Evolutionary conservation across 1,139 yeast genomes (phyloP), one percentile per base, ranked within the genome.

Genomic region (Saccharomyces pastorianus): DNA sequence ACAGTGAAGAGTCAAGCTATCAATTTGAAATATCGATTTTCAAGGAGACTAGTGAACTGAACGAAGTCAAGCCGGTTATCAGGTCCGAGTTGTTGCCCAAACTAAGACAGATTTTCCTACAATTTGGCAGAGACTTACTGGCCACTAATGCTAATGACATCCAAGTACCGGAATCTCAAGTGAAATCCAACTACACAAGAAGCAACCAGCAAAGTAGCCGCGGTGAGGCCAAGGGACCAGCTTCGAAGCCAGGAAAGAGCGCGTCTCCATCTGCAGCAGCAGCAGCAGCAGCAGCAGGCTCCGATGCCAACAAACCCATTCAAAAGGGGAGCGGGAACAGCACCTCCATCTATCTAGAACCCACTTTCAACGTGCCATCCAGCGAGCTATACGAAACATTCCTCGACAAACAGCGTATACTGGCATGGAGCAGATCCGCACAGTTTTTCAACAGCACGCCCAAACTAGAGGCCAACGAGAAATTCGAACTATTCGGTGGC

Each of bases 401-500:
- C 51, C 69, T 87, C 49, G 90, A 88, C 61, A 86, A 85, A 44
- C 81, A 82, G 51, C 78, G 96, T 61, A 84, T 93, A 17, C 81
- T 84, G 8, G 95, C 95, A 1, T 93, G 98, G 98, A 78, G 96
- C 1, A 82, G 97, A 56, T 83, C 96, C 0, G 76, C 81, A 14
- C 55, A 47, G 44, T 47, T 26, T 20, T 46, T 14, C 46, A 14
- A 20, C 44, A 25, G 49, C 8, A 56, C 56, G 17, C 46, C 62
- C 25, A 53, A 58, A n/a, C 53, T 71, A 28, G 64, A 65, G 50
- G 86, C 76, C 54, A 91, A 89, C 6, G 78, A 85, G 1, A 75
- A 75, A 46, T 90, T 83, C 71, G 77, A 79, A 48, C 71, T 93
- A 55, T 93, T 93, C 69, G 95, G 96, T 9, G 97, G 97, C n/a